Percentiles rank a stretch among this genome's conserved stretches.
phyloP scores from a whole-genome alignment of 2,329 filamentous ascomycete genomes.

The Aurifilum marmelostoma region DNA sequence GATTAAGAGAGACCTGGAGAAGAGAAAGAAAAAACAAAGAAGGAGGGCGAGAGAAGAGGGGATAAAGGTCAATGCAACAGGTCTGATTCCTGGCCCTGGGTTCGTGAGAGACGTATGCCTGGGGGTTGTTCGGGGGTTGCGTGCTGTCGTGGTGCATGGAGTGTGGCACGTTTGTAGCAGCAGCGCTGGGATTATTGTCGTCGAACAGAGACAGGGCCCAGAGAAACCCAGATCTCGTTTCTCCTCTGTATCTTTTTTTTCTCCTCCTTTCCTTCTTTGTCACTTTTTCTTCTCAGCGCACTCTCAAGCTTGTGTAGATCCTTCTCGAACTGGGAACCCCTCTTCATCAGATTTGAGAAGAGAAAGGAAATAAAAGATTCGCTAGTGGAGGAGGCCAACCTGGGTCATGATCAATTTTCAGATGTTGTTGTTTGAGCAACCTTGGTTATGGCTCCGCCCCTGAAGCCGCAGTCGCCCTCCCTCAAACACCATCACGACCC shows the following conservation, averaged over 20 bases:
- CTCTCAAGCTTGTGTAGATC: neutral
- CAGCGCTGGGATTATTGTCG: neutral
- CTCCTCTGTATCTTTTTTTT: neutral
- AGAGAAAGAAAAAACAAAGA: conserved; percentile 2
- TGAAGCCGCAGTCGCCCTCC: conserved; percentile 18
- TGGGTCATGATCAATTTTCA: neutral
- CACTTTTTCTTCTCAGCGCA: neutral
- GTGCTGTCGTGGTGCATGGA: neutral
- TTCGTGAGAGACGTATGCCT: conserved; percentile 5
- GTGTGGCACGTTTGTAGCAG: conserved; percentile 6
- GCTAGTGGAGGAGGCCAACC: neutral
- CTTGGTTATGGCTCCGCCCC: conserved; percentile 21
- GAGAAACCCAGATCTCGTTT: neutral
- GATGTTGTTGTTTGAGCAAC: conserved; percentile 7
- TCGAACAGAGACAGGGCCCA: neutral
- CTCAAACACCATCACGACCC: conserved; percentile 27
- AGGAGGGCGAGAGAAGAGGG: conserved; percentile 1
- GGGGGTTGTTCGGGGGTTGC: neutral
- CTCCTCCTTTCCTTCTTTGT: neutral
- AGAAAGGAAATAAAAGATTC: too few species aligned
- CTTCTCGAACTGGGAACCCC: neutral
- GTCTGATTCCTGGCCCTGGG: neutral
- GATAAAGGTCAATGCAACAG: conserved; percentile 1
- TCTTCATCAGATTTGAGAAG: neutral
- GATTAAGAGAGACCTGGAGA: conserved; percentile 3